Base-by-base conservation (phyloP, 768 basidiomycete genomes). In the Cystobasidium ongulense region DNA sequence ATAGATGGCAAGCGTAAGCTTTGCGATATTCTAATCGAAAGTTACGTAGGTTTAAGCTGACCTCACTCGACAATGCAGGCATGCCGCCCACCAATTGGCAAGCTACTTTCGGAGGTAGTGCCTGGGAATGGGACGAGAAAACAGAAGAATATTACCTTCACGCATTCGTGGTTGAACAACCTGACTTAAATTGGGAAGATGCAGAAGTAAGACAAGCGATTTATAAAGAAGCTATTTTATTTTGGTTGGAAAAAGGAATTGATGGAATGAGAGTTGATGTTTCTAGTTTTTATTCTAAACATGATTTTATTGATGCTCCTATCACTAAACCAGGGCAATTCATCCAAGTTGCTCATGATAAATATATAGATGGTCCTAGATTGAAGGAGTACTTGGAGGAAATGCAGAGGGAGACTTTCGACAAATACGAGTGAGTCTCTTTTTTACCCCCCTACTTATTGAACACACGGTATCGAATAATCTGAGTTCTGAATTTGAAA, bases 101-200 rank as follows among this genome's bases (percentile, higher is more conserved):
- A 75, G 86, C 88, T 0, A 80, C 84, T 2, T 80, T 77, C 50
- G 77, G 75, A 33, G 75, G 75, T 11, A 35, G 41, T 0, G 87
- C 86, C 17, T 90, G 89, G 89, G 85, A 87, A 31, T 88, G 85
- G 76, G 87, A 89, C 80, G 84, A 85, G 73, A 77, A 76, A 13
- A 87, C 87, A 1, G 82, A 86, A n/a, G 88, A 90, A 80, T 90
- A 88, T 76, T 89, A 89, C 79, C 85, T 90, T 67, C 89, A 90
- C 80, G 77, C 89, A 0, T 90, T 86, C 80, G 81, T 86, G 64
- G 77, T 83, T 11, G 85, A 88, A 77, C 89, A 89, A 81, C 89
- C 88, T 0, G 90, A 90, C 78, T 80, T 90, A 18, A 89, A 91
- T 78, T 90, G 88, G 88, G 88, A 89, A 63, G 88, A 89, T 75